Evolutionary conservation across 345 rosid species (phyloP).

Genomic region (Citrus hindsii): DNA sequence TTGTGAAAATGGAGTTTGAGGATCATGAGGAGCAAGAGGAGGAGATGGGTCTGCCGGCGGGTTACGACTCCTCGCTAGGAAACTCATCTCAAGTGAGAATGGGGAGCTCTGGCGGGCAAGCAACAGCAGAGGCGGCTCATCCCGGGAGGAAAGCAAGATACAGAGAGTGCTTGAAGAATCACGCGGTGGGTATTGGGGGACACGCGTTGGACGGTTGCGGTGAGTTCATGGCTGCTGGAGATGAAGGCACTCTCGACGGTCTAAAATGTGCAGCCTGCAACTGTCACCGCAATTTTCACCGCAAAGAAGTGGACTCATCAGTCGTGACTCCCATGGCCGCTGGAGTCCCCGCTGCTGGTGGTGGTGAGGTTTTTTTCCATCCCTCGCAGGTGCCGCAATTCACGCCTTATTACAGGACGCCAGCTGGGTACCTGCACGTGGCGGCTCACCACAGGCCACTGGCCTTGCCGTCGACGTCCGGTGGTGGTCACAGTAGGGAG

Average conservation of each 20-base stretch:
- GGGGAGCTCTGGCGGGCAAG: constrained; percentile 1
- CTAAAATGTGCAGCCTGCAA: constrained; percentile 84
- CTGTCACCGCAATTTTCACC: constrained; percentile 88
- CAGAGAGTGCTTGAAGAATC: constrained; percentile 77
- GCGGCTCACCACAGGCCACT: constrained; percentile 38
- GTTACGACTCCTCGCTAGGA: constrained; percentile 43
- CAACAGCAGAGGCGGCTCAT: neutral
- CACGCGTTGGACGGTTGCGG: constrained; percentile 85
- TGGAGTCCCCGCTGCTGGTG: neutral
- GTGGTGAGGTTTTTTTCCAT: constrained; percentile 18
- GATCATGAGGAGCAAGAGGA: constrained; percentile 64
- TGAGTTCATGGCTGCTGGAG: constrained; percentile 75
- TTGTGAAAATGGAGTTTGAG: constrained; percentile 41
- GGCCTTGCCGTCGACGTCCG: constrained; percentile 47
- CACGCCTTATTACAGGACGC: constrained; percentile 53
- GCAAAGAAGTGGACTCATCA: constrained; percentile 39
- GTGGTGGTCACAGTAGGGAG: constrained; percentile 44
- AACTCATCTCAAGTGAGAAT: constrained; percentile 33
- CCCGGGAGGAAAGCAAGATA: constrained; percentile 34
- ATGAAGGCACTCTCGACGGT: constrained; percentile 67
- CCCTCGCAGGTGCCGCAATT: constrained; percentile 42
- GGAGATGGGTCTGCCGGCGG: constrained; percentile 45
- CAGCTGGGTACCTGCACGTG: constrained; percentile 48
- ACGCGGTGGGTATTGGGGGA: constrained; percentile 77
- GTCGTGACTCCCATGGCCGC: constrained; percentile 1